Percentiles rank a stretch among this genome's conserved stretches.
Conservation (phyloP, 106 monocot genomes). For the Hemerocallis citrina region DNA sequence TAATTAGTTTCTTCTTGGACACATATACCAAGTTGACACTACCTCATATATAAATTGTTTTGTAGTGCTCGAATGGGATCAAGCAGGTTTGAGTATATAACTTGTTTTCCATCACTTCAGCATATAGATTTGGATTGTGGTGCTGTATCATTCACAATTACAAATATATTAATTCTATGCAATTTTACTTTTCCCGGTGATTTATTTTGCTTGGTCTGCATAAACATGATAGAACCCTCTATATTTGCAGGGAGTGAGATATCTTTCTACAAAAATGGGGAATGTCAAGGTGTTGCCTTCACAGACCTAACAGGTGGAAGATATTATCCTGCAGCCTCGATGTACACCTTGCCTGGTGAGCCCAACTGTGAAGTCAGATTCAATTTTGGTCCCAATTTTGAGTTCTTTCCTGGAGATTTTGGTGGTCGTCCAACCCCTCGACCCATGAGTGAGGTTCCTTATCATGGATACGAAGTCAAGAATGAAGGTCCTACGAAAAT, state of each 20-base stretch:
- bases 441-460: conserved; percentile 69
- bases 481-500: conserved; percentile 50
- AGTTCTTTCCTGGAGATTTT: conserved; percentile 76
- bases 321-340: conserved; percentile 94
- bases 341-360: conserved; percentile 89
- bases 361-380: conserved; percentile 86
- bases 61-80: too few species aligned
- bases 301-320: conserved; percentile 64
- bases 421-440: conserved; percentile 40
- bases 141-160: too few species aligned
- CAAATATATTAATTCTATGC: too few species aligned
- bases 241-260: conserved; percentile 82
- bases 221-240: neutral
- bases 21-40: too few species aligned
- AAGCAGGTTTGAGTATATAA: too few species aligned
- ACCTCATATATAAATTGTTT: too few species aligned
- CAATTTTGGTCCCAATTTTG: conserved; percentile 91
- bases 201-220: neutral
- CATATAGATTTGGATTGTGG: too few species aligned
- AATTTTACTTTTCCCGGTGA: neutral
- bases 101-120: too few species aligned
- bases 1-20: too few species aligned
- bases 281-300: conserved; percentile 82
- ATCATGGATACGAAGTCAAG: conserved; percentile 46
- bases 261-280: conserved; percentile 89